These are phyloP conservation scores for Tylopilus sp. DNA, from an alignment of 768 basidiomycete species.

Conservation along the genomic window DNA sequence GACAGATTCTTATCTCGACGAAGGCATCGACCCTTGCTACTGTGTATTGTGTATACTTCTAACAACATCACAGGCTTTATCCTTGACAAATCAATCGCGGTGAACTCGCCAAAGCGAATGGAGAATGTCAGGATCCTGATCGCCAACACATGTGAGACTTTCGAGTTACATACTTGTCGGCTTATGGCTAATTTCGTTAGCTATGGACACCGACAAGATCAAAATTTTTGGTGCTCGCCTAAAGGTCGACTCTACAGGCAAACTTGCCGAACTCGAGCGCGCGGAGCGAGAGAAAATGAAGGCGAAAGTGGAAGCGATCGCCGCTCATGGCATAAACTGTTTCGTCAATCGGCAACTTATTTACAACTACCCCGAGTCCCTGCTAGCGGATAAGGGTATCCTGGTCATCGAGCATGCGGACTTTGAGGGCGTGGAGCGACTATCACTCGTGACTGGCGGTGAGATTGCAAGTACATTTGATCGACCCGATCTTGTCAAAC, in stretches of 20 bases:
- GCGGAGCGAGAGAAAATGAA: constrained; percentile 99
- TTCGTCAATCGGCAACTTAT: constrained; percentile 98
- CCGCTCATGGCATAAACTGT: constrained; percentile 90
- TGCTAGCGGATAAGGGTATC: constrained; percentile 93
- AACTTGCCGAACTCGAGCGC: constrained; percentile 96
- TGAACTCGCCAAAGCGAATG: constrained; percentile 91
- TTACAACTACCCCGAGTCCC: constrained; percentile 98
- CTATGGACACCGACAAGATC: constrained; percentile 99
- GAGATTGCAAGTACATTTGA: constrained; percentile 98
- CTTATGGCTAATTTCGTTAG: constrained; percentile 36
- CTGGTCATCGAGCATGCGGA: constrained; percentile 98
- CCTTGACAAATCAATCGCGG: constrained; percentile 91
- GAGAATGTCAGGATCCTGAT: constrained; percentile 96
- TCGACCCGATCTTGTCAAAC: constrained; percentile 84
- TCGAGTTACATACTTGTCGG: not conserved
- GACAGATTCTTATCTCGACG: constrained; percentile 96
- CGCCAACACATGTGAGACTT: constrained; percentile 87
- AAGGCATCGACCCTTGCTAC: constrained; percentile 49
- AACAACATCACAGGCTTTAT: constrained; percentile 71
- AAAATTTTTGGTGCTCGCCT: constrained; percentile 97
- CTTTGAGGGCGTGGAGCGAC: constrained; percentile 95
- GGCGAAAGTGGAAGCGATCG: constrained; percentile 92
- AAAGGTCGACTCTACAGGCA: constrained; percentile 93
- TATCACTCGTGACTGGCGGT: constrained; percentile 95
- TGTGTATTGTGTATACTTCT: not conserved